Percentiles rank a stretch among this genome's conserved stretches.
phyloP scores from a whole-genome alignment of 2,329 filamentous ascomycete species.

The Penicillium sp. region DNA sequence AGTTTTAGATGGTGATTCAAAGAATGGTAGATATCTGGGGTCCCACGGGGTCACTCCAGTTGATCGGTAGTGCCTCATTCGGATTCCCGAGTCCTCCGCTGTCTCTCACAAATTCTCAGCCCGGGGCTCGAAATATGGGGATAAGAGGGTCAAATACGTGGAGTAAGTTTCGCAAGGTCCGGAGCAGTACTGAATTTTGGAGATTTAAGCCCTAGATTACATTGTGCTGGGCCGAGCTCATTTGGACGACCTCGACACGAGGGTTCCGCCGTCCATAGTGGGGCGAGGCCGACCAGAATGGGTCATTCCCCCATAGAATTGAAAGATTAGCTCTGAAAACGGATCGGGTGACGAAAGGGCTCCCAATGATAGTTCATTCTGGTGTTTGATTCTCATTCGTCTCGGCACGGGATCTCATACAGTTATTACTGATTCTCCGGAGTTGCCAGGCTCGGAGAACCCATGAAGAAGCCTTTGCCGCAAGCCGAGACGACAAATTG shows the following conservation, averaged over 20 bases:
- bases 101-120: too few species aligned
- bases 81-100: not conserved
- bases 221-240: not conserved
- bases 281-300: not conserved
- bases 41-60: too few species aligned
- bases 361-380: not conserved
- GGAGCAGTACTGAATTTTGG: not conserved
- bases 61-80: not conserved
- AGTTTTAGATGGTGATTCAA: too few species aligned
- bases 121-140: not conserved
- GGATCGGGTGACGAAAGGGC: conserved; percentile 6
- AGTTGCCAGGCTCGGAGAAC: conserved; percentile 1
- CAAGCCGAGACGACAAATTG: not conserved
- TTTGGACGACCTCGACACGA: conserved; percentile 7
- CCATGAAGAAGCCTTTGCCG: conserved; percentile 2
- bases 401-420: not conserved
- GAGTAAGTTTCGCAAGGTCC: not conserved
- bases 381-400: not conserved
- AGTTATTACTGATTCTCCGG: not conserved
- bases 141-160: not conserved
- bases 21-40: too few species aligned
- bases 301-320: not conserved
- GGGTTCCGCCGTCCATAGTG: not conserved
- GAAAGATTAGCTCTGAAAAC: conserved; percentile 6
- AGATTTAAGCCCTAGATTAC: not conserved